These are phyloP conservation scores for Aspergillus indologenus DNA, from an alignment of 495 filamentous ascomycete genomes.

Conservation along the genomic window DNA sequence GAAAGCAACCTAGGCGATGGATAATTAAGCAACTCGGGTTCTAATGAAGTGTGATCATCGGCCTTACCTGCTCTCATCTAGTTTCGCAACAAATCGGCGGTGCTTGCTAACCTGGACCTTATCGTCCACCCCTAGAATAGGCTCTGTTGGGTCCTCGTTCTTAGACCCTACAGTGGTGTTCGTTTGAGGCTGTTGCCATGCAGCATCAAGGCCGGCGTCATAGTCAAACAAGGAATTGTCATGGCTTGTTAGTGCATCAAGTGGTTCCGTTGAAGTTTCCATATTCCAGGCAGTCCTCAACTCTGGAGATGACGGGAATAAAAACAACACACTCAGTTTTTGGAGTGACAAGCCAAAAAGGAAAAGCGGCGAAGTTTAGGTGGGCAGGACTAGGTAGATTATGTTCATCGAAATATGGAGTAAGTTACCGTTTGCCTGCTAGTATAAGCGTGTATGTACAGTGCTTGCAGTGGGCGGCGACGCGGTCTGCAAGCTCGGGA, in stretches of 20 bases:
- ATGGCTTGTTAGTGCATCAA: constrained; percentile 26
- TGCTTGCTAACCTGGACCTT: constrained; percentile 79
- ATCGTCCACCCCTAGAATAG: constrained; percentile 72
- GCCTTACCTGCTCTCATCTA: constrained; percentile 74
- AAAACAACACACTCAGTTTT: no score
- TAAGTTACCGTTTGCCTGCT: no score
- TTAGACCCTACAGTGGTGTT: constrained; percentile 17
- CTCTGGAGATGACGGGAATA: no score
- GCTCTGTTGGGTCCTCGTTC: constrained; percentile 23
- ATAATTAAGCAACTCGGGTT: not conserved
- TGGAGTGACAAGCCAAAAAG: not conserved
- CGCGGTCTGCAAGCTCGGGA: not conserved
- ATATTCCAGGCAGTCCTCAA: not conserved
- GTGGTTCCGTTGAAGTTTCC: constrained; percentile 16
- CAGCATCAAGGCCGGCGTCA: constrained; percentile 55
- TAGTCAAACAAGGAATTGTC: constrained; percentile 70
- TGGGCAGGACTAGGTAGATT: no score
- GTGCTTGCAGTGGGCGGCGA: no score
- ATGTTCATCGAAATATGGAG: no score
- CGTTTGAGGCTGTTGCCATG: constrained; percentile 42
- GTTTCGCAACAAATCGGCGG: constrained; percentile 71
- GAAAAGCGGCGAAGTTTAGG: no score
- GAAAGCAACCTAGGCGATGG: constrained; percentile 62
- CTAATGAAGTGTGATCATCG: not conserved
- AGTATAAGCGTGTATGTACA: no score